Base-by-base conservation (phyloP, 306 rosid genomes). In the Lathyrus aphaca region DNA sequence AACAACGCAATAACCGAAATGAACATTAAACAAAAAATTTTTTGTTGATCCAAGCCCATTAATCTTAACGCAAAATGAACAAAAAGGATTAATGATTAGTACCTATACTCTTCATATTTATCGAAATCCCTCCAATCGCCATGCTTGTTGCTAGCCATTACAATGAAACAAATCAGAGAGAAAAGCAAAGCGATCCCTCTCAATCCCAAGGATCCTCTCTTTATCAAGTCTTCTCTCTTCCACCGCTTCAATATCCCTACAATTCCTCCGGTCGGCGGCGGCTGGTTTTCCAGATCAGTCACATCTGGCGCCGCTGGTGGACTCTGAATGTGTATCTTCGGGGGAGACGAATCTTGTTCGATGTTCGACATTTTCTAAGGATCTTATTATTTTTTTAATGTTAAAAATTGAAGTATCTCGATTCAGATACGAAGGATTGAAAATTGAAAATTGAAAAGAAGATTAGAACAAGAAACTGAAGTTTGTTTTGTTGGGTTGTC, bases 41-140 rank as follows among this genome's bases (percentile, higher is more conserved):
- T 48, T 71, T 51, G 40, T 63, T 72, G 66, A 75, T 6, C 18
- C 32, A 73, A 73, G 46, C 65, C 60, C 48, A 78, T 56, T 16
- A 23, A 15, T 72, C 70, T 6, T 45, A 25, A 45, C 66, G 29
- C 14, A 51, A 68, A 64, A 27, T 50, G 6, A 13, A 14, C 10
- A 51, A 75, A 64, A 14, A 18, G 64, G 71, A 29, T 17, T 6
- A 4, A 1, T 19, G 10, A 42, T 72, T 3, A 10, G 0, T 39
- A 83, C 96, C 86, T 86, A 72, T 74, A 87, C 82, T 89, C 98
- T 66, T 84, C 91, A 21, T 80, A 90, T 3, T 57, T 18, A n/a
- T 86, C 89, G 46, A 90, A 93, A 1, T 85, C 38, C 32, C 62
- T 81, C 86, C 83, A 55, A 66, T 82, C 77, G 15, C 89, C 96